Conservation (phyloP, 108 stramenopile species). For the Aurantiochytrium sp. region DNA sequence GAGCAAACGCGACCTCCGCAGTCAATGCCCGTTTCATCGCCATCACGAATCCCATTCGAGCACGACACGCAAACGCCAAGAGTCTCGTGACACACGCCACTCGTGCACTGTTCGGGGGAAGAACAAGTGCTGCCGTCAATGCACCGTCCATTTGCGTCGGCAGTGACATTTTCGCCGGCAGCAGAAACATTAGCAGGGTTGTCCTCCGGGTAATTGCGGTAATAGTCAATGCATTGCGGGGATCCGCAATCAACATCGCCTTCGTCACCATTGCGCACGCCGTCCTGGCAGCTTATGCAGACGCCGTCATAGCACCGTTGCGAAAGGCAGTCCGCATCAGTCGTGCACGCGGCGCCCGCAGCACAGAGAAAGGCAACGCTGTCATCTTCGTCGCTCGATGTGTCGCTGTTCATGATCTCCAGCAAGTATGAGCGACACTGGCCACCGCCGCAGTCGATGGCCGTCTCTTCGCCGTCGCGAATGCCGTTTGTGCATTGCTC, state of each 20-base stretch:
- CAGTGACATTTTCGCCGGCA: neutral
- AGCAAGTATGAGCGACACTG: neutral
- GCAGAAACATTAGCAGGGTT: neutral
- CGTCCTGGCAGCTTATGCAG: conserved; percentile 12
- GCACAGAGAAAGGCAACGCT: neutral
- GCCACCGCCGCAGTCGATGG: conserved; percentile 14
- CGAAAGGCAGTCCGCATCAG: neutral
- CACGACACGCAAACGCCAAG: neutral
- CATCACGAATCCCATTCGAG: neutral
- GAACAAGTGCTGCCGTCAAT: neutral
- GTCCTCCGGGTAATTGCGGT: neutral
- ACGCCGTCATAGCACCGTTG: neutral
- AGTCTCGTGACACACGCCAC: neutral
- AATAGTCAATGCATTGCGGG: neutral
- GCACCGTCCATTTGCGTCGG: neutral
- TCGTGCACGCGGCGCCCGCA: neutral
- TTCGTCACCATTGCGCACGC: neutral
- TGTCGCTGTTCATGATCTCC: neutral
- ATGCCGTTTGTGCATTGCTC: conserved; percentile 5
- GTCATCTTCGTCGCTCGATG: neutral
- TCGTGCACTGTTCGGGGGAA: neutral
- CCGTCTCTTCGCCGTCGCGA: conserved; percentile 3
- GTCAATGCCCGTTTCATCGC: neutral
- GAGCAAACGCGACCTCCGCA: conserved; percentile 6
- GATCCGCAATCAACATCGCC: conserved; percentile 2